phyloP scores from a whole-genome alignment of 768 basidiomycete genomes.

The Leccinellum rugosiceps region DNA sequence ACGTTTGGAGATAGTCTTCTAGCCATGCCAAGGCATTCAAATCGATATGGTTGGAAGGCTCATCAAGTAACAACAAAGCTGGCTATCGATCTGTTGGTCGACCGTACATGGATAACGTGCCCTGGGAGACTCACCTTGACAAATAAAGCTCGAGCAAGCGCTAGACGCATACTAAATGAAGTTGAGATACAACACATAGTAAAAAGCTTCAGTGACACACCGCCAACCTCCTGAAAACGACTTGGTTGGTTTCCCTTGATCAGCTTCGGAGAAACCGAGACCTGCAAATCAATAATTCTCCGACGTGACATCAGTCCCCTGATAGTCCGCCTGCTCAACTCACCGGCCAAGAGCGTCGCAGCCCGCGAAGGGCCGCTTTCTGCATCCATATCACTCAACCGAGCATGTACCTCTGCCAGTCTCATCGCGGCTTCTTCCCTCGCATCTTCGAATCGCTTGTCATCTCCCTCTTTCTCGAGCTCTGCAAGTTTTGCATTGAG shows the following conservation, averaged over 20 bases:
- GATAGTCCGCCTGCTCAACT: not conserved
- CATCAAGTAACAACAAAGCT: conserved; percentile 77
- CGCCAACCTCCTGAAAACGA: conserved; percentile 97
- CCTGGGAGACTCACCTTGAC: conserved; percentile 61
- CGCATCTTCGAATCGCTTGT: conserved; percentile 78
- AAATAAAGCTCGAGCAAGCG: conserved; percentile 91
- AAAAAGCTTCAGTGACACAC: conserved; percentile 30
- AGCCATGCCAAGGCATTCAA: conserved; percentile 96
- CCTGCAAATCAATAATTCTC: conserved; percentile 41
- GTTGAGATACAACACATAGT: not conserved
- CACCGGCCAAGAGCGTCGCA: conserved; percentile 83
- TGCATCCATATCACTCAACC: conserved; percentile 96
- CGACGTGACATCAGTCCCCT: not conserved
- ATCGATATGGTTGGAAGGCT: conserved; percentile 97
- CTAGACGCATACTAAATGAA: conserved; percentile 80
- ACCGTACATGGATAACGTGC: not conserved
- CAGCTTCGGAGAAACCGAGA: conserved; percentile 85
- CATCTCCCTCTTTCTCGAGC: conserved; percentile 73
- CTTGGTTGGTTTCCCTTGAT: conserved; percentile 79
- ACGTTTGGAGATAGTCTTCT: conserved; percentile 95
- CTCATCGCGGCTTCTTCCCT: conserved; percentile 81
- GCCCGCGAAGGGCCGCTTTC: conserved; percentile 96
- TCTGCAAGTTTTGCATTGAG: conserved; percentile 71
- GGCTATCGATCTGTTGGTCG: conserved; percentile 41
- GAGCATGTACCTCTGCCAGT: conserved; percentile 84